phyloP scores from a whole-genome alignment of 2,329 filamentous ascomycete genomes.

The Grosmannia penicillata region DNA sequence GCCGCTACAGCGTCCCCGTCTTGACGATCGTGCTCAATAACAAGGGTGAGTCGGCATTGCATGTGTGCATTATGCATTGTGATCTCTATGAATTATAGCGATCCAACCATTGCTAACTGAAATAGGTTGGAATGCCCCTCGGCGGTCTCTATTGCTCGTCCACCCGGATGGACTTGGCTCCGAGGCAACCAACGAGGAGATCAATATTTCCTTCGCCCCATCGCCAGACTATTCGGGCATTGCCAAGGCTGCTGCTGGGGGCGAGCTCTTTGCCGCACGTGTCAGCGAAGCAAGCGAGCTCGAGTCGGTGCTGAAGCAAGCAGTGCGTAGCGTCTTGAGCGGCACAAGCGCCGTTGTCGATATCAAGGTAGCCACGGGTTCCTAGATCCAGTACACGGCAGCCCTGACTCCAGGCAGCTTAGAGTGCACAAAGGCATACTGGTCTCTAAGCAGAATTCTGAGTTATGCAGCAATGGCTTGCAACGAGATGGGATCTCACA shows the following conservation, averaged over 20 bases:
- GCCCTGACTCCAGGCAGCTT: too few species aligned
- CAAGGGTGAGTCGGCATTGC: constrained; percentile 23
- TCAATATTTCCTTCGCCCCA: constrained; percentile 46
- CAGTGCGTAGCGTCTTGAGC: constrained; percentile 33
- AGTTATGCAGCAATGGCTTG: too few species aligned
- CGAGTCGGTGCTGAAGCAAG: constrained; percentile 30
- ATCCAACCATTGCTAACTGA: too few species aligned
- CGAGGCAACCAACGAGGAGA: constrained; percentile 42
- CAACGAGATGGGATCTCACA: too few species aligned
- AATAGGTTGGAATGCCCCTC: constrained; percentile 44
- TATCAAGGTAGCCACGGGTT: constrained; percentile 32
- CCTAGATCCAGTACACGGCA: too few species aligned
- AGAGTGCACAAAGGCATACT: too few species aligned
- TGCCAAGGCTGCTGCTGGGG: constrained; percentile 42
- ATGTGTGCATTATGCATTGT: too few species aligned
- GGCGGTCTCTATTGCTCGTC: constrained; percentile 39
- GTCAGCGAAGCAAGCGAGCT: constrained; percentile 32
- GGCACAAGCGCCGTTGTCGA: constrained; percentile 40
- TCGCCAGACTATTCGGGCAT: constrained; percentile 44
- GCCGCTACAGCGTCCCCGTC: constrained; percentile 30
- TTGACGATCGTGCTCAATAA: constrained; percentile 36
- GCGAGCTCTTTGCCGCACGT: constrained; percentile 32
- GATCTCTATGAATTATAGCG: too few species aligned
- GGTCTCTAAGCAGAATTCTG: too few species aligned
- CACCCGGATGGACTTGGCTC: constrained; percentile 42